A percentile compares a stretch with the other conserved stretches of the same genome.
Evolutionary conservation across 129 eudicot genomes (phyloP).

Genomic region (Tagetes erecta): DNA sequence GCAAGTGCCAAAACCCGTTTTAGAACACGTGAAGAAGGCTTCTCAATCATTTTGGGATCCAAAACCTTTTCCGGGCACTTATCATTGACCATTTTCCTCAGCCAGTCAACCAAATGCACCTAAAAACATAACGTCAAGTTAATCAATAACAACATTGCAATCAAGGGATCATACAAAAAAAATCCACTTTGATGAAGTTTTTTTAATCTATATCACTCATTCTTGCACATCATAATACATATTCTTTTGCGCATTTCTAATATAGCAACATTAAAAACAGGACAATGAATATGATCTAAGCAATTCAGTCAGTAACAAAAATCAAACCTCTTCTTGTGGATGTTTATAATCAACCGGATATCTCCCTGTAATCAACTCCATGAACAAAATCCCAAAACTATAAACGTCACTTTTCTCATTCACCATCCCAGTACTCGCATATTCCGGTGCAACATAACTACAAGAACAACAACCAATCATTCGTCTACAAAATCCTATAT

Average conservation of each 20-base stretch:
- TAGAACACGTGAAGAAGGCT: conserved; percentile 51
- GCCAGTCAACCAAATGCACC: conserved; percentile 68
- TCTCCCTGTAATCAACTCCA: conserved; percentile 67
- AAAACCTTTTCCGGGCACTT: conserved; percentile 53
- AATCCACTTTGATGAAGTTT: not conserved
- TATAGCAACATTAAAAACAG: not conserved
- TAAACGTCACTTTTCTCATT: conserved; percentile 66
- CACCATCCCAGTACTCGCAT: conserved; percentile 74
- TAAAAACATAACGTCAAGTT: conserved; percentile 22
- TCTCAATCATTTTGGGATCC: conserved; percentile 62
- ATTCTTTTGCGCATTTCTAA: not conserved
- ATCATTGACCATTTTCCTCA: conserved; percentile 57
- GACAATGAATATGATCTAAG: not conserved
- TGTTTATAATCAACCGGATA: conserved; percentile 58
- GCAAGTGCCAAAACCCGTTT: conserved; percentile 53
- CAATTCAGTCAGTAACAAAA: not conserved
- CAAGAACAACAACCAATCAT: conserved; percentile 19
- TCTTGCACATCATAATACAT: not conserved
- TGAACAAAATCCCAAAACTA: conserved; percentile 64
- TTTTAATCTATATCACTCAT: not conserved
- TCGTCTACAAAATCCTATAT: not conserved
- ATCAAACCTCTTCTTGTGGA: conserved; percentile 61
- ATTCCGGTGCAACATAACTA: conserved; percentile 75
- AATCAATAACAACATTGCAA: not conserved
- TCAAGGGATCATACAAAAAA: not conserved